These are phyloP conservation scores for Candida albicans DNA, from an alignment of 1,139 yeast species.

Conservation along the genomic window DNA sequence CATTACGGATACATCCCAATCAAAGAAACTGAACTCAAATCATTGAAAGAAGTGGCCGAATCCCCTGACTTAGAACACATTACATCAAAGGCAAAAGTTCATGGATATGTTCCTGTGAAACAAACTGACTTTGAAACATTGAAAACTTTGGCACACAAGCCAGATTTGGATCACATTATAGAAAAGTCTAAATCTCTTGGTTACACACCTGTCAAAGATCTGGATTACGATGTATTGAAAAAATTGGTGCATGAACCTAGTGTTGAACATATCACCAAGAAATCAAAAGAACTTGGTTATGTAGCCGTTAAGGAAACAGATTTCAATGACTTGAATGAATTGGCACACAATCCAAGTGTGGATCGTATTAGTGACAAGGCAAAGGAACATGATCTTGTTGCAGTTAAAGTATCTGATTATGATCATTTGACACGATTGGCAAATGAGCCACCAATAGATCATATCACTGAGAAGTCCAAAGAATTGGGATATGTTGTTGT, in stretches of 20 bases:
- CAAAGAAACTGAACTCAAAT: slow-evolving; percentile 15
- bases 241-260: slow-evolving; percentile 18
- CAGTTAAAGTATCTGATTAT: slow-evolving; percentile 11
- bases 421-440: background rate
- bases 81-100: slow-evolving; percentile 26
- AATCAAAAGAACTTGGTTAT: slow-evolving; percentile 10
- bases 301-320: slow-evolving; percentile 10
- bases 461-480: slow-evolving; percentile 14
- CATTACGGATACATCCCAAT: slow-evolving; percentile 4
- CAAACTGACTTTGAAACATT: slow-evolving; percentile 14
- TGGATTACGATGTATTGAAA: slow-evolving; percentile 17
- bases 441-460: slow-evolving; percentile 16
- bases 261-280: slow-evolving; percentile 19
- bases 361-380: slow-evolving; percentile 26
- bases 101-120: slow-evolving; percentile 12
- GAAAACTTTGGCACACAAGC: slow-evolving; percentile 17
- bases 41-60: slow-evolving; percentile 12
- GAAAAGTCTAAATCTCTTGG: slow-evolving; percentile 16
- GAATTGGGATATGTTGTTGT: slow-evolving; percentile 18
- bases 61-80: slow-evolving; percentile 31
- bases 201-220: slow-evolving; percentile 16
- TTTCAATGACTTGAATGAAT: slow-evolving; percentile 8
- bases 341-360: slow-evolving; percentile 25
- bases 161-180: slow-evolving; percentile 17
- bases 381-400: slow-evolving; percentile 4